Conservation (phyloP, 352 stramenopile species). For the Pythium dissotocum region DNA sequence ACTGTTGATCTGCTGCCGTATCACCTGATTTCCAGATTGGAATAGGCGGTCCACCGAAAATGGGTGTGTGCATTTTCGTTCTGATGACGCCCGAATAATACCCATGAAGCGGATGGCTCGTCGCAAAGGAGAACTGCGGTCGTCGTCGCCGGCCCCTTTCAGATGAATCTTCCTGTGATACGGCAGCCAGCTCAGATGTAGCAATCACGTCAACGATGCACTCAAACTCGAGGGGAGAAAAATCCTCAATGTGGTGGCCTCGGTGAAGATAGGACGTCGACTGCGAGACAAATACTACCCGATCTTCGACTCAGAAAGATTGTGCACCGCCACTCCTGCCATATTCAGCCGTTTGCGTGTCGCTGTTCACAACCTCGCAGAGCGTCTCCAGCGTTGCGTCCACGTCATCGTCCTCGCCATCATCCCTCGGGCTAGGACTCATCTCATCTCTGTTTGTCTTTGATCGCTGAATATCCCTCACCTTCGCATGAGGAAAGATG, state of each 20-base stretch:
- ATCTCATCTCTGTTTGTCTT: too few species aligned
- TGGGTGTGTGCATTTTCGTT: slow-evolving; percentile 10
- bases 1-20: background rate
- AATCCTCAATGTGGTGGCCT: slow-evolving; percentile 1
- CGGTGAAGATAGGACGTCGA: slow-evolving; percentile 5
- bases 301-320: background rate
- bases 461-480: background rate
- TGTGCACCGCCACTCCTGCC: background rate
- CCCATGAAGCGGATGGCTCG: slow-evolving; percentile 8
- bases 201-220: slow-evolving; percentile 18
- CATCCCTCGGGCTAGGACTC: too few species aligned
- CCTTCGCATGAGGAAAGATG: background rate
- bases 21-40: slow-evolving; percentile 6
- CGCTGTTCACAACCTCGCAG: background rate
- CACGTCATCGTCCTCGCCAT: background rate
- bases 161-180: background rate
- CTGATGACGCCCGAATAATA: slow-evolving; percentile 3
- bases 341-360: background rate
- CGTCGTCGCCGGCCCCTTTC: background rate
- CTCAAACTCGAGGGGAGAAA: slow-evolving; percentile 10
- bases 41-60: slow-evolving; percentile 6
- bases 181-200: too few species aligned
- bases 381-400: background rate
- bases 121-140: slow-evolving; percentile 1
- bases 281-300: slow-evolving; percentile 3